phyloP scores from a whole-genome alignment of 2,329 filamentous ascomycete genomes.

The Paramyrothecium sp. region DNA sequence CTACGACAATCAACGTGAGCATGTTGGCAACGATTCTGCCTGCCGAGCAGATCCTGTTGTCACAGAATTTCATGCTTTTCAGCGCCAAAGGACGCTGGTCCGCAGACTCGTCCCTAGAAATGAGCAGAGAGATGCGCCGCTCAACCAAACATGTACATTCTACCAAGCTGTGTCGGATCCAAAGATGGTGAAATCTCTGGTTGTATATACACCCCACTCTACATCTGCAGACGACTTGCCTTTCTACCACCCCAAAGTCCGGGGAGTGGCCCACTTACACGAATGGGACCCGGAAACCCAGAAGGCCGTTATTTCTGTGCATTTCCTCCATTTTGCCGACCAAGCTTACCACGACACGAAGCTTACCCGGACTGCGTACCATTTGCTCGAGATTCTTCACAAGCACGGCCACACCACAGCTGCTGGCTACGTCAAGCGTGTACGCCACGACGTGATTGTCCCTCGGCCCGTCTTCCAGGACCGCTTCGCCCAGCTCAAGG shows the following conservation, averaged over 20 bases:
- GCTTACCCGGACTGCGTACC: conserved; percentile 65
- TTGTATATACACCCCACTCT: conserved; percentile 78
- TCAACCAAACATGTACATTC: conserved; percentile 82
- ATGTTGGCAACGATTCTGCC: conserved; percentile 8
- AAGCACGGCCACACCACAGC: conserved; percentile 70
- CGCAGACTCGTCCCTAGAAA: conserved; percentile 82
- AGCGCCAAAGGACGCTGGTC: conserved; percentile 63
- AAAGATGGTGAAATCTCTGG: conserved; percentile 31
- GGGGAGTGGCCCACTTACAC: conserved; percentile 74
- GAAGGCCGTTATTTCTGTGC: conserved; percentile 55
- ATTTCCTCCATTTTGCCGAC: conserved; percentile 53
- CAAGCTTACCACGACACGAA: conserved; percentile 35
- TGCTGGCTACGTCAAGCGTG: conserved; percentile 73
- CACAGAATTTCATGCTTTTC: conserved; percentile 19
- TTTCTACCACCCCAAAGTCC: conserved; percentile 83
- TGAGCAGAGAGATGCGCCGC: conserved; percentile 66
- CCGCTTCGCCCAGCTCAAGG: conserved; percentile 78
- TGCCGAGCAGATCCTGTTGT: conserved; percentile 4
- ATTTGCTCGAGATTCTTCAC: conserved; percentile 65
- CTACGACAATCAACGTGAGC: conserved; percentile 24
- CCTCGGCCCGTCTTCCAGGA: conserved; percentile 77
- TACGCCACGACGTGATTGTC: conserved; percentile 79
- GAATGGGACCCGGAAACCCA: conserved; percentile 49
- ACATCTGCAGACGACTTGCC: conserved; percentile 63
- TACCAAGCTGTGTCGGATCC: conserved; percentile 40